Evolutionary conservation across 208 protist genomes (phyloP).

Genomic region (Trypanosoma caninum): DNA sequence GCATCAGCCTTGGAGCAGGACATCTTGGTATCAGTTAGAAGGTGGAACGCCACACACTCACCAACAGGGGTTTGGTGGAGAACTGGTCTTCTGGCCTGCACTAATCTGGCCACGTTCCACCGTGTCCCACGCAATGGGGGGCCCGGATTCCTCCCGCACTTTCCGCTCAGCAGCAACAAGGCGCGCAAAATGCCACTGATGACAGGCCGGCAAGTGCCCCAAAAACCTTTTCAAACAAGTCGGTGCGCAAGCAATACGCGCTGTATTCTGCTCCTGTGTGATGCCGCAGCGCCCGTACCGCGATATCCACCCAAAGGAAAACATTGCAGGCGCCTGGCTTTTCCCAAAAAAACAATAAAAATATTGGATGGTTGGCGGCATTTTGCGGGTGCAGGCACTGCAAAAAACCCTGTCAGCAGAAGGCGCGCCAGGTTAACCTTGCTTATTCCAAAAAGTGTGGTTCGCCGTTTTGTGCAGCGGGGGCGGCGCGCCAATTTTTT

Average conservation of each 20-base stretch:
- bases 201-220: background rate
- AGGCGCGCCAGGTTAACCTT: too few relatives aligned
- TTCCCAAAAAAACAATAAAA: background rate
- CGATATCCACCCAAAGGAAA: background rate
- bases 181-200: background rate
- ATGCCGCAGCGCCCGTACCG: background rate
- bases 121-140: background rate
- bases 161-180: background rate
- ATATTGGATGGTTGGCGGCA: too few relatives aligned
- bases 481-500: too few relatives aligned
- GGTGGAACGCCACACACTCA: background rate
- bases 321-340: conserved; percentile 4
- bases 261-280: background rate
- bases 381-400: too few relatives aligned
- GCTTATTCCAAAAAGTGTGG: too few relatives aligned
- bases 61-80: background rate
- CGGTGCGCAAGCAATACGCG: background rate
- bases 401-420: too few relatives aligned
- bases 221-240: background rate
- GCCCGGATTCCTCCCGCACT: background rate
- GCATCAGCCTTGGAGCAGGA: too few relatives aligned
- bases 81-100: background rate
- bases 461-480: too few relatives aligned
- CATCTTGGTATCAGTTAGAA: background rate
- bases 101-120: background rate